phyloP scores from a whole-genome alignment of 306 rosid genomes.

The Dryas drummondii region DNA sequence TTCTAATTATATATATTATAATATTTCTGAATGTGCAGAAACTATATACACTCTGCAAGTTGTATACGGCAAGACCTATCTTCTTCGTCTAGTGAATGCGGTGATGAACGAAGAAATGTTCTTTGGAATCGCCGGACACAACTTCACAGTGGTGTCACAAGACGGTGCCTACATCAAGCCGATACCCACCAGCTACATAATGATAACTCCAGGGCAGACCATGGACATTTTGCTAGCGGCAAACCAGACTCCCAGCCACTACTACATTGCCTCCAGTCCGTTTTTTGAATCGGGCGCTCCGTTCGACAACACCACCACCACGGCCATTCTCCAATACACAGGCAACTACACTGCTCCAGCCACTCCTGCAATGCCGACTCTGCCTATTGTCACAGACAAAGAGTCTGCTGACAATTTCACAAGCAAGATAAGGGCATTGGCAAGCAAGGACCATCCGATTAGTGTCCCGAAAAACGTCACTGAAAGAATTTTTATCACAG shows the following conservation, averaged over 20 bases:
- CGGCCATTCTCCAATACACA: constrained; percentile 3
- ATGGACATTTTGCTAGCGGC: constrained; percentile 21
- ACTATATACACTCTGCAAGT: not conserved
- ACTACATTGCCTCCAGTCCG: constrained; percentile 21
- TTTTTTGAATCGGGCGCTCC: constrained; percentile 4
- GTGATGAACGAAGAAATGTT: constrained; percentile 24
- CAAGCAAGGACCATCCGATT: constrained; percentile 14
- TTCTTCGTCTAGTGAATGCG: constrained; percentile 3
- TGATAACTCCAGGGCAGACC: constrained; percentile 24
- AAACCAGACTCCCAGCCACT: constrained; percentile 8
- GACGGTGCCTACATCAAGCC: constrained; percentile 24
- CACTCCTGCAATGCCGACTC: not conserved
- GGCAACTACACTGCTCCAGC: not conserved
- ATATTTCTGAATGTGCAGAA: constrained; percentile 1
- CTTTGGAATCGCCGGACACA: constrained; percentile 24
- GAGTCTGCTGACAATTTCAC: constrained; percentile 16
- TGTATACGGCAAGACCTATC: constrained; percentile 16
- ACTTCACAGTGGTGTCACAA: constrained; percentile 8
- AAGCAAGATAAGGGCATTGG: constrained; percentile 24
- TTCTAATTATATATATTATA: too few species aligned
- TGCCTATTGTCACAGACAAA: not conserved
- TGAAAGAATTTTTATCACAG: constrained; percentile 19
- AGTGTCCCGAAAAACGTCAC: constrained; percentile 23
- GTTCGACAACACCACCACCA: constrained; percentile 15
- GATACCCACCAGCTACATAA: constrained; percentile 1